A percentile compares a stretch with the other conserved stretches of the same genome.
These are phyloP conservation scores for Phytophthora sp. DNA, from an alignment of 352 stramenopile species.

Conservation along the genomic window DNA sequence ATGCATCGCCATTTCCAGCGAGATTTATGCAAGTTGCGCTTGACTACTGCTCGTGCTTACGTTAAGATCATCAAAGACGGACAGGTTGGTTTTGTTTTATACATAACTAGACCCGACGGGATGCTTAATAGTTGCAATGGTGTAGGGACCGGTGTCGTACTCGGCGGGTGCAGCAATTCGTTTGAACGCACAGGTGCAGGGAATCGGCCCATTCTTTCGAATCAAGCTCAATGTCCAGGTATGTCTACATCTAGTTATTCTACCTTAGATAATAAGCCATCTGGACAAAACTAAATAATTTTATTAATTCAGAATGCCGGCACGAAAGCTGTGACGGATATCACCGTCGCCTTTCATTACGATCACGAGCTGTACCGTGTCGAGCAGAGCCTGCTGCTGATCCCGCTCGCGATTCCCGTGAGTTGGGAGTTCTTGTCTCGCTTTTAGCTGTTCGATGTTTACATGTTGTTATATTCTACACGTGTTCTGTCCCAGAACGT, in stretches of 20 bases:
- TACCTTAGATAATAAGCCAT: no score
- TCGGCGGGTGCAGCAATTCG: conserved; percentile 76
- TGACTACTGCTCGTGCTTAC: conserved; percentile 88
- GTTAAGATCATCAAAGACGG: conserved; percentile 92
- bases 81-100: conserved; percentile 41
- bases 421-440: conserved; percentile 3
- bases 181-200: conserved; percentile 84
- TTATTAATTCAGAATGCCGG: conserved; percentile 57
- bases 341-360: conserved; percentile 80
- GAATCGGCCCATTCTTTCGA: conserved; percentile 79
- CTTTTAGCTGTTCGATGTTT: conserved; percentile 12
- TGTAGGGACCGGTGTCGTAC: conserved; percentile 77
- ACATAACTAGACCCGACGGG: no score
- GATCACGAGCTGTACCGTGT: conserved; percentile 79
- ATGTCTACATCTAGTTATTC: not conserved
- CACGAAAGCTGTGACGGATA: conserved; percentile 65
- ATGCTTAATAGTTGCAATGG: no score
- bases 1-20: conserved; percentile 94
- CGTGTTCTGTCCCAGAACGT: conserved; percentile 74
- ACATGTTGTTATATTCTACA: conserved; percentile 4
- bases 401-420: conserved; percentile 80
- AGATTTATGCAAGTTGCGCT: conserved; percentile 89
- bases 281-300: not conserved
- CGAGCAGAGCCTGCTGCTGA: conserved; percentile 62
- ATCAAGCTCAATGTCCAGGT: conserved; percentile 87